Percentiles rank a stretch among this genome's conserved stretches.
Evolutionary conservation across 345 rosid genomes (phyloP).

Genomic region (Eucalyptus polybractea): DNA sequence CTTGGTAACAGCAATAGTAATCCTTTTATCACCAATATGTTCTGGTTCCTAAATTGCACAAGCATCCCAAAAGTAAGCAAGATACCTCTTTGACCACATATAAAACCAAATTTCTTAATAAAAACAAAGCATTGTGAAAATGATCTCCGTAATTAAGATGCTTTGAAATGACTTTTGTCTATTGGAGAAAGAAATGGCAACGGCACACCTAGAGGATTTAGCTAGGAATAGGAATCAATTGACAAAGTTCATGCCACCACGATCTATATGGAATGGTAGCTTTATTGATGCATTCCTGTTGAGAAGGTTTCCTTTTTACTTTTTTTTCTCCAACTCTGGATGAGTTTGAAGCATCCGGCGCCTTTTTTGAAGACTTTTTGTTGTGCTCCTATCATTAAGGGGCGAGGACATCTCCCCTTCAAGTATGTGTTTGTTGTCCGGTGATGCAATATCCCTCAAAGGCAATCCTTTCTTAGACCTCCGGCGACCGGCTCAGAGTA

Average conservation of each 20-base stretch:
- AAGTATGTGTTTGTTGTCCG: no score
- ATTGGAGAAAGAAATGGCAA: no score
- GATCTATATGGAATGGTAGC: no score
- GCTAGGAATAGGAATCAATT: no score
- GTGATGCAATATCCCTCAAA: no score
- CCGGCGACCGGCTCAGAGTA: no score
- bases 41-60: neutral
- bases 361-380: no score
- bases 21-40: neutral
- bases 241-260: no score
- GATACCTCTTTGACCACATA: neutral
- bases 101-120: neutral
- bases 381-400: neutral
- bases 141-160: no score
- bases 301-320: neutral
- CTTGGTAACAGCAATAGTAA: neutral
- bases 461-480: neutral
- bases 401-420: no score
- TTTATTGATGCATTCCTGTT: neutral
- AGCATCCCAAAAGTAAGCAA: neutral
- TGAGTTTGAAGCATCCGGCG: neutral
- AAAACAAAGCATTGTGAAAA: neutral
- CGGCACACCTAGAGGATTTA: no score
- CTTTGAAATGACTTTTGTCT: no score
- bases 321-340: neutral